A percentile compares a stretch with the other conserved stretches of the same genome.
Conservation (phyloP, 106 monocot genomes). For the Dendrobium chrysotoxum region DNA sequence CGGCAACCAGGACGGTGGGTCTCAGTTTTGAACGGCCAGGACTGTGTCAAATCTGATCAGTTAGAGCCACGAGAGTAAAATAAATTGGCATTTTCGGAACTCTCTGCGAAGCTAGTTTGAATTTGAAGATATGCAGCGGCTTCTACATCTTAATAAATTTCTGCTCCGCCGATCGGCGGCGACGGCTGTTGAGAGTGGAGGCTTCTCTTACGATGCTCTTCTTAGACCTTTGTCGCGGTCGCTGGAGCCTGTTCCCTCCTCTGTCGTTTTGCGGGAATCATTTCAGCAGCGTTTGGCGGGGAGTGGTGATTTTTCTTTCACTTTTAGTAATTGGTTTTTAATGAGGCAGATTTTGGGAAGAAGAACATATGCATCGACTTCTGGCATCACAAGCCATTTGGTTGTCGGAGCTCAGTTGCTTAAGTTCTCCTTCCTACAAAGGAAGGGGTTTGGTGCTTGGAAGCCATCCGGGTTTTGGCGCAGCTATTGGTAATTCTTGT, state of each 20-base stretch:
- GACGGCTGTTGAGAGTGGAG: background rate
- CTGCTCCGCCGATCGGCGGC: slow-evolving; percentile 3
- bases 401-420: slow-evolving; percentile 3
- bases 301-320: background rate
- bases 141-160: background rate
- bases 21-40: background rate
- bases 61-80: background rate
- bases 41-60: background rate
- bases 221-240: background rate
- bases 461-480: background rate
- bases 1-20: too few relatives aligned
- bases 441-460: slow-evolving; percentile 4
- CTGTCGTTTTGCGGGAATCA: background rate
- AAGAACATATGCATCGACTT: background rate
- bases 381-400: background rate
- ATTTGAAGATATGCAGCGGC: slow-evolving; percentile 5
- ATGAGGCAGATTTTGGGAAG: background rate
- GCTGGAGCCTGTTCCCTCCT: background rate
- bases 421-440: slow-evolving; percentile 5
- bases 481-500: background rate
- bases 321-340: background rate
- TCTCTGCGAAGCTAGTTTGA: background rate
- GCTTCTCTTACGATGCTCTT: background rate
- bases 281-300: background rate
- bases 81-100: background rate